Evolutionary conservation across 75 land plant genomes (phyloP), one percentile per base, ranked within the genome.

Genomic region (Picea glauca): DNA sequence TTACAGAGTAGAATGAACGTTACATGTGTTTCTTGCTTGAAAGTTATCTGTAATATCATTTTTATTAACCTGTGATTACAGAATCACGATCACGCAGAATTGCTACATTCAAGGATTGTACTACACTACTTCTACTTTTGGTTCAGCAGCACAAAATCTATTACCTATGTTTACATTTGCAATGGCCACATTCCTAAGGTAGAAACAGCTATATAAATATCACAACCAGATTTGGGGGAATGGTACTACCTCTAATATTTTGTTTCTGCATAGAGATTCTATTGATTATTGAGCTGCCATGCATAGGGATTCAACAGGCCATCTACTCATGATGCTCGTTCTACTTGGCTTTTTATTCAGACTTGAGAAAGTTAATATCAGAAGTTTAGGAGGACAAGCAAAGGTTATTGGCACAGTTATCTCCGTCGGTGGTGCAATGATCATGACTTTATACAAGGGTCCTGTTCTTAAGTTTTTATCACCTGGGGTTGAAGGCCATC

Each of bases 51-150:
- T 26, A 26, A 26, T 26, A 26, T 26, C 26, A 26, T 40, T 40
- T 40, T 40, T 4, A 40, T 40, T 35, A 4, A 40, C 43, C 4
- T 40, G 3, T 5, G 2, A 58, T 58, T 62, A 67, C 85, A 84
- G 85, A n/a, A 78, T 84, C n/a, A 78, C 59, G 32, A 54, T 77
- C 32, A 84, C 61, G 72, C 85, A 82, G 32, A 75, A 80, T 21
- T 77, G 60, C 7, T 84, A 84, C 80, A 72, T 77, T 33, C 75
- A 85, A 58, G 85, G 85, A 15, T 59, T 84, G 58, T 64, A 82
- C 38, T 84, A 84, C 58, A 84, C 85, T 60, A 46, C 85, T 56
- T 66, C 85, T 5, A 77, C 77, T 43, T 67, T 84, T 58, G 84
- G 85, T 54, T 78, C 84, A 30, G 85, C 85, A 54, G 77, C 81